A percentile compares a stretch with the other conserved stretches of the same genome.
These are phyloP conservation scores for Hippophae rhamnoides DNA, from an alignment of 306 rosid genomes.

Conservation along the genomic window DNA sequence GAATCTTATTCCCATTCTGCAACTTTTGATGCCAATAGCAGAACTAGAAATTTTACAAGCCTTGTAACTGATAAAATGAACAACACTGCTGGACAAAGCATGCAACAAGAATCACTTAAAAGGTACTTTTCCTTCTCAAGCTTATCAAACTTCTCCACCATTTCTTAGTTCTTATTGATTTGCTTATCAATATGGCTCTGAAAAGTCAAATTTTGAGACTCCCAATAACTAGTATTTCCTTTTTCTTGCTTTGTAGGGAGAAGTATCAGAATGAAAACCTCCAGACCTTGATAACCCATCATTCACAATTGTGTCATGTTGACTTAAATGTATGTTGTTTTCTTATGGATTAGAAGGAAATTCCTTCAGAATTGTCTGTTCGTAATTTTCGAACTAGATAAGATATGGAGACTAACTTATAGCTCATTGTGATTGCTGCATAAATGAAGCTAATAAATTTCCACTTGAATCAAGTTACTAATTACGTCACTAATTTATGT, in stretches of 20 bases:
- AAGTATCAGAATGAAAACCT: constrained; percentile 55
- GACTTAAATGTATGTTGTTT: constrained; percentile 67
- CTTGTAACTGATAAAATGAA: constrained; percentile 39
- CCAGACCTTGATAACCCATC: constrained; percentile 63
- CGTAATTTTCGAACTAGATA: background rate
- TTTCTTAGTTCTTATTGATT: background rate
- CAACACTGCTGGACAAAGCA: constrained; percentile 37
- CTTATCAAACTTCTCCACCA: constrained; percentile 7
- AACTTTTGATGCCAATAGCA: constrained; percentile 27
- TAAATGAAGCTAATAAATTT: background rate
- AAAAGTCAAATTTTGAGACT: constrained; percentile 3
- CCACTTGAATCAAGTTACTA: background rate
- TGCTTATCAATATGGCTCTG: background rate
- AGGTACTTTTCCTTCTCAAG: constrained; percentile 37
- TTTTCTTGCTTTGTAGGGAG: constrained; percentile 52
- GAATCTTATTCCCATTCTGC: constrained; percentile 61
- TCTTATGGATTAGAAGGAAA: constrained; percentile 2
- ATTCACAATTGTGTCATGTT: constrained; percentile 52
- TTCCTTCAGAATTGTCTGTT: constrained; percentile 1
- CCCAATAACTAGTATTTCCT: constrained; percentile 15
- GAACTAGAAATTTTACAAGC: constrained; percentile 28
- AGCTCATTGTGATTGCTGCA: background rate
- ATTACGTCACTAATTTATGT: background rate
- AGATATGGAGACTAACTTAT: background rate
- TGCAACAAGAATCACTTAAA: constrained; percentile 47